Evolutionary conservation across 768 basidiomycete species (phyloP), one percentile per base, ranked within the genome.

Genomic region (Multifurca ochricompacta): DNA sequence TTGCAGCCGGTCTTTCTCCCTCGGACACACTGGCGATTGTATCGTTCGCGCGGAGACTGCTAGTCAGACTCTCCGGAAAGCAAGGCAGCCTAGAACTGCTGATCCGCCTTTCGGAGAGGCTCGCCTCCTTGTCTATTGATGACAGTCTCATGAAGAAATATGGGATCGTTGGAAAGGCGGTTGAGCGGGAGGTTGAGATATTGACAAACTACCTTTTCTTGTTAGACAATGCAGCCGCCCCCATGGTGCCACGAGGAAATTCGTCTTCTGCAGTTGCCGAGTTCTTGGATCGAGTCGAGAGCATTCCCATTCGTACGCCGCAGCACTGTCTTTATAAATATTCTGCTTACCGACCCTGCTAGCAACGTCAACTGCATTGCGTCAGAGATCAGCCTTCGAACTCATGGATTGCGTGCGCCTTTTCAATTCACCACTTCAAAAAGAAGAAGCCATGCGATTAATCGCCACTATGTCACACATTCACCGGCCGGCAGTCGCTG

Each of bases 361-460:
- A 83, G 81, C 76, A 30, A 62, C 65, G 16, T 66, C 70, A 3
- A 66, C 67, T 36, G 48, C 49, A 3, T 67, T 67, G 23, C 66
- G 75, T 39, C 69, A 66, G 44, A 58, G 63, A 1, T 60, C 69
- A 27, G 82, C 82, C 0, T 79, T 71, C 40, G 79, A 81, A 47
- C 69, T 87, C 0, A 70, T 87, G n/a, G 83, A 85, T 59, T 81
- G 77, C 77, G 53, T 83, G 30, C 79, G 85, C 34, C 66, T 85
- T 1, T 61, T 73, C 2, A 70, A 71, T 13, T 62, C 66, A 25
- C 61, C 67, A 1, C 59, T 78, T 4, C 60, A 64, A 13, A 11
- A 67, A 1, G 56, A 60, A 0, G 73, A 81, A 43, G 62, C 83
- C 18, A 62, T 58, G 19, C 73, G 74, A 6, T 63, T 84, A 2